Conservation (phyloP, 495 filamentous ascomycete species). For the Penicillium riverlandense region DNA sequence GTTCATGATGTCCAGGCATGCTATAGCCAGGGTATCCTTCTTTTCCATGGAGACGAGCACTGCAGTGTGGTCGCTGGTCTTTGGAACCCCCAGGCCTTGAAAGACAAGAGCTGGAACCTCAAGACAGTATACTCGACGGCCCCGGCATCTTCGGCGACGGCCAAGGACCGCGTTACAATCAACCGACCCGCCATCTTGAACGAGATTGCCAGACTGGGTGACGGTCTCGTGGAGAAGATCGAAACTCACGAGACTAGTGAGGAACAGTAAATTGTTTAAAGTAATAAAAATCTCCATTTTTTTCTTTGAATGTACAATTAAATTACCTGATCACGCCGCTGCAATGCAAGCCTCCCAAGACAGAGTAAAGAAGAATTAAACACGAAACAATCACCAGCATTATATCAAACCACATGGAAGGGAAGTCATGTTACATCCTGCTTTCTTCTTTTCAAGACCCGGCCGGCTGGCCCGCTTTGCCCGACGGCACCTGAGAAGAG, state of each 20-base stretch:
- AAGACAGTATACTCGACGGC: conserved; percentile 63
- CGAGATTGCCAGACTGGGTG: conserved; percentile 61
- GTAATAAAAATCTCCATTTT: not conserved
- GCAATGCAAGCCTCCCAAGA: conserved; percentile 27
- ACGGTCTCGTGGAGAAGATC: conserved; percentile 34
- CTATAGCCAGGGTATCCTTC: conserved; percentile 58
- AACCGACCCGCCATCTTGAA: conserved; percentile 69
- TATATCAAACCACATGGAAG: conserved; percentile 14
- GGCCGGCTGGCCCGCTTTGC: conserved; percentile 33
- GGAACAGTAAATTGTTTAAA: not conserved
- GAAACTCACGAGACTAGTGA: conserved; percentile 17
- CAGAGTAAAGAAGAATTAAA: conserved; percentile 1
- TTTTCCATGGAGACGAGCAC: conserved; percentile 60
- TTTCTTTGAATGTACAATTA: not conserved
- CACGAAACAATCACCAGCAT: conserved; percentile 9
- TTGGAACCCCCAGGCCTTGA: conserved; percentile 65
- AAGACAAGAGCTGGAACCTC: conserved; percentile 52
- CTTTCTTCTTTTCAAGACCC: conserved; percentile 12
- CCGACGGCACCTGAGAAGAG: conserved; percentile 52
- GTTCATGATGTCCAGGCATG: conserved; percentile 51
- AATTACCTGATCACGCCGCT: conserved; percentile 15
- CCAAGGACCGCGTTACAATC: conserved; percentile 43
- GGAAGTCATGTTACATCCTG: conserved; percentile 14
- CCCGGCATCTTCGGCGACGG: conserved; percentile 27
- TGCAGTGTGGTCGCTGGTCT: conserved; percentile 62